phyloP scores from a whole-genome alignment of 2,329 filamentous ascomycete genomes.

The Aspergillus brunneoviolaceus region DNA sequence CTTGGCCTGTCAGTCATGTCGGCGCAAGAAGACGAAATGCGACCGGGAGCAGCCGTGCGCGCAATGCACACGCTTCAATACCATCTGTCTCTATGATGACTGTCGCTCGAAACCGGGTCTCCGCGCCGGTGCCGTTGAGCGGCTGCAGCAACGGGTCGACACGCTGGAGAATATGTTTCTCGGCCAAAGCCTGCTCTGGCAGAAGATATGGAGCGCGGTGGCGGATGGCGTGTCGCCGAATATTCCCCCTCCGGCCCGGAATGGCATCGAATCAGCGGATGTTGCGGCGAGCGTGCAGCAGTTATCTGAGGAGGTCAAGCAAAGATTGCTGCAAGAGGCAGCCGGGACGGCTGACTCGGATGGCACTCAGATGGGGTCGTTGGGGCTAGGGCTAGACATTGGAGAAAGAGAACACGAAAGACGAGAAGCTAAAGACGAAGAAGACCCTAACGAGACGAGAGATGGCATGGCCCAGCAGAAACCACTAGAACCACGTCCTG shows the following conservation, averaged over 20 bases:
- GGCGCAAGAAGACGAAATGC: conserved; percentile 49
- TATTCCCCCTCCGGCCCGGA: no score
- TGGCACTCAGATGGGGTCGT: no score
- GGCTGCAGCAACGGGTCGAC: conserved; percentile 31
- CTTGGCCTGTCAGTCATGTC: conserved; percentile 43
- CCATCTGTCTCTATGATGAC: conserved; percentile 36
- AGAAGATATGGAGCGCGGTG: conserved; percentile 19
- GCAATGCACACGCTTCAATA: conserved; percentile 38
- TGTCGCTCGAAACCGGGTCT: conserved; percentile 31
- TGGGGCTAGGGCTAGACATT: no score
- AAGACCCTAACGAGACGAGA: no score
- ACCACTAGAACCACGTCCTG: no score
- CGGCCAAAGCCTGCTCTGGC: conserved; percentile 21
- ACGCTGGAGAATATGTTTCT: conserved; percentile 25
- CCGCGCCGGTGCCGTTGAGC: conserved; percentile 34
- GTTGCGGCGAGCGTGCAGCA: neutral
- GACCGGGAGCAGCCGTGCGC: conserved; percentile 46
- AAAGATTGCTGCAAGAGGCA: no score
- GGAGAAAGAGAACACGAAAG: no score
- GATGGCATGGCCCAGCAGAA: no score
- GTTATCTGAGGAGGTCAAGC: neutral
- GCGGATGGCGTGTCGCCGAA: no score
- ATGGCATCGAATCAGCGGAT: no score
- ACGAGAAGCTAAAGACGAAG: no score
- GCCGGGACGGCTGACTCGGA: no score